Conservation (phyloP, 306 rosid species). For the Abrus precatorius region DNA sequence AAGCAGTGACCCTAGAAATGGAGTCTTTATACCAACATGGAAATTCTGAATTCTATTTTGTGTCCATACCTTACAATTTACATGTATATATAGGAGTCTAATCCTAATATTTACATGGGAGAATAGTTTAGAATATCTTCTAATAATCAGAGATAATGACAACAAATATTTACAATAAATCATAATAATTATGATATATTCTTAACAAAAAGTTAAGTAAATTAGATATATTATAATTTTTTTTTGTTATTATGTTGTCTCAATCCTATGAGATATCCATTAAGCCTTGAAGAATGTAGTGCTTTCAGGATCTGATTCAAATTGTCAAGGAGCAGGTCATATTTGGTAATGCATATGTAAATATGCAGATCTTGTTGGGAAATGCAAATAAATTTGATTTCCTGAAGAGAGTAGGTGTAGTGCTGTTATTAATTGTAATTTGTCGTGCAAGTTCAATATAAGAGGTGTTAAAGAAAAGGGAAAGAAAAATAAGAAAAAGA, state of each 20-base stretch:
- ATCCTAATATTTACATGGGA: too few relatives aligned
- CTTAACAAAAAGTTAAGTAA: not conserved
- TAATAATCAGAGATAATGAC: too few relatives aligned
- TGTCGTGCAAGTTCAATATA: not conserved
- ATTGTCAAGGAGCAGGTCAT: not conserved
- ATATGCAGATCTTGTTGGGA: not conserved
- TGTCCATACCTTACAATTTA: too few relatives aligned
- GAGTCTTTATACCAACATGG: too few relatives aligned
- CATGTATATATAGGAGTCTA: too few relatives aligned
- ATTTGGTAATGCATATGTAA: not conserved
- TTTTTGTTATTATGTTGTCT: not conserved
- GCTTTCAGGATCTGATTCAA: conserved; percentile 1
- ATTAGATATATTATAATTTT: not conserved
- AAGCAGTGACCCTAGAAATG: too few relatives aligned
- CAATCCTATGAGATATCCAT: conserved; percentile 15
- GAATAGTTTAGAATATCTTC: too few relatives aligned
- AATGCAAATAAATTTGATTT: not conserved
- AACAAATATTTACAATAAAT: too few relatives aligned
- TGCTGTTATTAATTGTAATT: not conserved
- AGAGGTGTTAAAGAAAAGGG: not conserved
- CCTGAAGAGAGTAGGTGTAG: not conserved
- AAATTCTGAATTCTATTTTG: too few relatives aligned
- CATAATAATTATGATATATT: too few relatives aligned
- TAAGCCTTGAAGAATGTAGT: conserved; percentile 10
- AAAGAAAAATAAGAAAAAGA: not conserved